Evolutionary conservation across 805 yeast genomes (phyloP), one percentile per base, ranked within the genome.

Genomic region (Candida rishiriensis): DNA sequence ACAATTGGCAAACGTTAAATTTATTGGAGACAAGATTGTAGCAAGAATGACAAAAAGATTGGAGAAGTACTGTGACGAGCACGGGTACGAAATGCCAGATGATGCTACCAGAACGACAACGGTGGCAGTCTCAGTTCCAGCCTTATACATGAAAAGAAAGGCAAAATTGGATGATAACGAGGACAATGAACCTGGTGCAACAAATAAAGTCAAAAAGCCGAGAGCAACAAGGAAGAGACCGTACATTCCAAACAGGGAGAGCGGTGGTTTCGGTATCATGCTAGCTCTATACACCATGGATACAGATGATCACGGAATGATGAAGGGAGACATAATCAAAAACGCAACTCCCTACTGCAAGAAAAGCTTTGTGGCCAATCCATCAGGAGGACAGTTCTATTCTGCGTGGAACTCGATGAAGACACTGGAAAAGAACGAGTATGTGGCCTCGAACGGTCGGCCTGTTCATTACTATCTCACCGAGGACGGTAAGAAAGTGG

Each of bases 211-310:
- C 37, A 48, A 29, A 49, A 49, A 56, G 46, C 7, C 26, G 7
- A 21, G 26, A 4, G 26, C 26, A 21, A 21, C 26, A 21, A 21
- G 26, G 26, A 44, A 51, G 29, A 58, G 56, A 36, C 69, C 64
- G 32, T 88, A 85, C 60, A 72, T 88, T 0, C 97, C 97, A 0
- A 72, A 70, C 39, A 78, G 79, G 48, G 66, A 90, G 30, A 79
- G 93, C 0, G 97, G 97, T 1, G 95, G 86, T 0, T 90, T 85
- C 66, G 96, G 93, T 0, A 84, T 89, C 8, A 54, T 89, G 15
- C 48, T 88, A 15, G 81, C 82, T 0, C 63, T 89, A 3, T 65
- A 71, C 40, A 69, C 76, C 37, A 61, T 57, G 26, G 88, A 82
- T 54, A 60, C 65, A 4, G 54, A 62, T 2, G 61, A 71, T 16